Evolutionary conservation across 1,284 basidiomycete genomes (phyloP).

Genomic region (Irpex rosettiformis): DNA sequence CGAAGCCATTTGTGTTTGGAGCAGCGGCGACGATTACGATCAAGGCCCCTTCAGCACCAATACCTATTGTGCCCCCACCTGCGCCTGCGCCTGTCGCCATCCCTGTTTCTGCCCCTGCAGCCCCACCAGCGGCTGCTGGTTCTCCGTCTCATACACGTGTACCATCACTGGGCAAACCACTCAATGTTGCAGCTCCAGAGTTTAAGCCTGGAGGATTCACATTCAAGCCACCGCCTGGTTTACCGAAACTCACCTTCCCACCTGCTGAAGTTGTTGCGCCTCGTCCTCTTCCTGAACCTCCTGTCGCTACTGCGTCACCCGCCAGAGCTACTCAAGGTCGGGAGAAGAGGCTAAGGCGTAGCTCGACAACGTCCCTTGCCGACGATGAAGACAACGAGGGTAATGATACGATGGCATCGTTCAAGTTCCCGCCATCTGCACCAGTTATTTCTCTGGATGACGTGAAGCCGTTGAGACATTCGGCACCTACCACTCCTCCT

Average conservation of each 20-base stretch:
- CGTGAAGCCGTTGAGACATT: conserved; percentile 46
- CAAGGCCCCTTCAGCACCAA: conserved; percentile 27
- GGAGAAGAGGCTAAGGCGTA: conserved; percentile 69
- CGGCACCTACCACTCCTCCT: conserved; percentile 39
- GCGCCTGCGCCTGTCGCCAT: conserved; percentile 22
- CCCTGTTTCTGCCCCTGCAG: not conserved
- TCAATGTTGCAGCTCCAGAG: conserved; percentile 48
- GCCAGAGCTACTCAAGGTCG: conserved; percentile 53
- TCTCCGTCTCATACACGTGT: conserved; percentile 45
- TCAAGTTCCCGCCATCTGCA: conserved; percentile 62
- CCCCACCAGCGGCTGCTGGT: not conserved
- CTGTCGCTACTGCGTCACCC: conserved; percentile 26
- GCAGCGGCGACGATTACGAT: conserved; percentile 5
- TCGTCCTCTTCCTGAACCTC: conserved; percentile 33
- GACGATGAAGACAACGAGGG: conserved; percentile 43
- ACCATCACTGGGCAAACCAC: conserved; percentile 11
- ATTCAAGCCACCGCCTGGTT: conserved; percentile 64
- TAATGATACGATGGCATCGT: conserved; percentile 58
- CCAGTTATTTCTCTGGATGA: conserved; percentile 29
- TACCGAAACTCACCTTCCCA: conserved; percentile 52
- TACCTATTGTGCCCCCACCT: conserved; percentile 10
- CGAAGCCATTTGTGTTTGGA: conserved; percentile 80
- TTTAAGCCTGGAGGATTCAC: conserved; percentile 74
- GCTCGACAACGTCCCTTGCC: conserved; percentile 37
- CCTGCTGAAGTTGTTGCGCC: conserved; percentile 24